Evolutionary conservation across 2,329 filamentous ascomycete genomes (phyloP).

Genomic region (Teratosphaeria destructans): DNA sequence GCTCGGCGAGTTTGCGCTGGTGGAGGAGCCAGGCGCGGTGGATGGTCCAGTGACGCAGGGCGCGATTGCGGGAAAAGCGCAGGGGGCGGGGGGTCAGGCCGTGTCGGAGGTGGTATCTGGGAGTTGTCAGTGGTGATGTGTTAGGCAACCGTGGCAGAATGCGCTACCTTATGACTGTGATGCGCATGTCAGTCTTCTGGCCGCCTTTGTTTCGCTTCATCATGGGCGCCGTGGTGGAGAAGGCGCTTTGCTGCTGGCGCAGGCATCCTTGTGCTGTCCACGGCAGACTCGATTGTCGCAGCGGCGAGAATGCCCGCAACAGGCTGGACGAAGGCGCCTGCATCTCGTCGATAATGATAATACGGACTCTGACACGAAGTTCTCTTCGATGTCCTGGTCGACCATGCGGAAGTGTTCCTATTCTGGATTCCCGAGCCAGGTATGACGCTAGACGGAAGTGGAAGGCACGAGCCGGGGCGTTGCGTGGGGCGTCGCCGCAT

Average conservation of each 20-base stretch:
- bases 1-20: constrained; percentile 56
- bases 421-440: background rate
- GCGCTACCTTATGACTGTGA: constrained; percentile 11
- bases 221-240: constrained; percentile 32
- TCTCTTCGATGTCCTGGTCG: background rate
- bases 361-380: background rate
- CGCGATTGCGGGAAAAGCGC: constrained; percentile 71
- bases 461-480: background rate
- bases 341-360: constrained; percentile 7
- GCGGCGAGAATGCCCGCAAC: constrained; percentile 17
- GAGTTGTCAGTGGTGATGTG: background rate
- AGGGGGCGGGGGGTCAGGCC: constrained; percentile 64
- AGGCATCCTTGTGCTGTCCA: constrained; percentile 17
- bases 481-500: background rate
- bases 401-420: background rate
- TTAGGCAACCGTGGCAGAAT: background rate
- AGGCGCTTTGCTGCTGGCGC: constrained; percentile 15
- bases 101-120: constrained; percentile 57
- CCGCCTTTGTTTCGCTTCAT: constrained; percentile 19
- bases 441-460: background rate
- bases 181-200: constrained; percentile 25
- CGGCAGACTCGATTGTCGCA: constrained; percentile 5
- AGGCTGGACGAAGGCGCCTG: constrained; percentile 19
- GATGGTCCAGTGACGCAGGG: constrained; percentile 96
- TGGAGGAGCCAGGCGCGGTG: constrained; percentile 88